Conservation (phyloP, 2,329 filamentous ascomycete species). For the Trichoderma semiorbis region DNA sequence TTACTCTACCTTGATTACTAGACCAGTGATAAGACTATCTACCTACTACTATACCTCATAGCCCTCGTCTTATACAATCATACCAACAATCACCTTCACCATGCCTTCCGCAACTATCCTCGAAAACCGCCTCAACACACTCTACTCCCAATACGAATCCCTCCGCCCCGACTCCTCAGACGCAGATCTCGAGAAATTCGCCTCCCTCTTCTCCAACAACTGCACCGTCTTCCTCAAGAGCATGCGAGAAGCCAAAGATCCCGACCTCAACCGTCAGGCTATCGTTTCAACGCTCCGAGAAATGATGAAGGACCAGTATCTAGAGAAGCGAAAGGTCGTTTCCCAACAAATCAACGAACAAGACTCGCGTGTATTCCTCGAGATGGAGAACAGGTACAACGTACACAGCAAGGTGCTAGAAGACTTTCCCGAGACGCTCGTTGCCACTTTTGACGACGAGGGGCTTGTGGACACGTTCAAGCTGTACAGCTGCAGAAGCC, state of each 20-base stretch:
- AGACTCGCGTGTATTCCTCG: neutral
- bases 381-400: neutral
- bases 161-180: neutral
- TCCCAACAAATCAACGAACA: neutral
- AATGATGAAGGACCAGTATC: neutral
- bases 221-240: neutral
- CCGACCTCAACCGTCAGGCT: neutral
- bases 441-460: slow-evolving; percentile 5
- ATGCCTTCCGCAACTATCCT: neutral
- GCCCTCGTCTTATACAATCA: neutral
- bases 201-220: neutral
- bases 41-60: too few species aligned
- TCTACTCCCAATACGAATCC: neutral
- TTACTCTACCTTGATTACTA: neutral
- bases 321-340: neutral
- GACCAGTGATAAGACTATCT: neutral
- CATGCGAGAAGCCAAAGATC: neutral
- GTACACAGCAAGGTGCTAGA: neutral
- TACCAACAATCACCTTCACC: neutral
- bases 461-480: neutral
- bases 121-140: neutral
- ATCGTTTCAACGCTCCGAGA: neutral
- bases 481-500: neutral
- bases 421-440: neutral
- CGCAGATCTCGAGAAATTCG: neutral